Conservation (phyloP, 1,139 yeast species). For the Sugiyamaella sp. region DNA sequence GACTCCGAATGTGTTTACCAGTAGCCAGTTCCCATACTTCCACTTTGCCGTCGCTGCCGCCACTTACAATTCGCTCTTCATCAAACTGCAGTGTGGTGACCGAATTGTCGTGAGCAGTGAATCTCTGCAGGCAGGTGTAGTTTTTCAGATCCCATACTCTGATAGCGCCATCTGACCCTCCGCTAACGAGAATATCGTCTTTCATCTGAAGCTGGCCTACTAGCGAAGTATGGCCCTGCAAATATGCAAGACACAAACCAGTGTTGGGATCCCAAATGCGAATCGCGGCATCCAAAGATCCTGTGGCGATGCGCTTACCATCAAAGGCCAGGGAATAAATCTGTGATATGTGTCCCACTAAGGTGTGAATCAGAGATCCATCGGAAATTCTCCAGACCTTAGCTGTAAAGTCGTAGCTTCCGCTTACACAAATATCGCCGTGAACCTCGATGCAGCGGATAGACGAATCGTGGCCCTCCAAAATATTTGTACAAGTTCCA, state of each 20-base stretch:
- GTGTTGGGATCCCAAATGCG: slow-evolving; percentile 87
- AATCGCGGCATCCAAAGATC: slow-evolving; percentile 89
- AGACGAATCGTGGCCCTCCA: slow-evolving; percentile 75
- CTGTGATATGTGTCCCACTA: slow-evolving; percentile 86
- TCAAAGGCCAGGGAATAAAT: slow-evolving; percentile 85
- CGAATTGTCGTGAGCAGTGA: slow-evolving; percentile 78
- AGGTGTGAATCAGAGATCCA: slow-evolving; percentile 73
- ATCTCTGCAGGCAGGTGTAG: slow-evolving; percentile 85
- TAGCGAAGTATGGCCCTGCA: slow-evolving; percentile 71
- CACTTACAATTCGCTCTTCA: slow-evolving; percentile 85
- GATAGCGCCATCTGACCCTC: slow-evolving; percentile 87
- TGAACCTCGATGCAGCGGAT: slow-evolving; percentile 74
- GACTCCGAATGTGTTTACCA: slow-evolving; percentile 54
- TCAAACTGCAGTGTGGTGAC: slow-evolving; percentile 87
- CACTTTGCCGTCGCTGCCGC: slow-evolving; percentile 87
- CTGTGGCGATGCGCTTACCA: slow-evolving; percentile 74
- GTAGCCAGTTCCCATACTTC: slow-evolving; percentile 87
- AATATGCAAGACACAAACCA: slow-evolving; percentile 75
- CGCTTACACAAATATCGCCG: slow-evolving; percentile 51
- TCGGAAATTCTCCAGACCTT: slow-evolving; percentile 84
- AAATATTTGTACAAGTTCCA: slow-evolving; percentile 71
- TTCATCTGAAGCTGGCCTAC: slow-evolving; percentile 86
- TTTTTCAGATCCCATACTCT: slow-evolving; percentile 93
- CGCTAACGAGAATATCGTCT: slow-evolving; percentile 84
- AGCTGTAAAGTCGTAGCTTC: slow-evolving; percentile 90